Conservation (phyloP, 208 protist species). For the Acanthamoeba polyphaga region DNA sequence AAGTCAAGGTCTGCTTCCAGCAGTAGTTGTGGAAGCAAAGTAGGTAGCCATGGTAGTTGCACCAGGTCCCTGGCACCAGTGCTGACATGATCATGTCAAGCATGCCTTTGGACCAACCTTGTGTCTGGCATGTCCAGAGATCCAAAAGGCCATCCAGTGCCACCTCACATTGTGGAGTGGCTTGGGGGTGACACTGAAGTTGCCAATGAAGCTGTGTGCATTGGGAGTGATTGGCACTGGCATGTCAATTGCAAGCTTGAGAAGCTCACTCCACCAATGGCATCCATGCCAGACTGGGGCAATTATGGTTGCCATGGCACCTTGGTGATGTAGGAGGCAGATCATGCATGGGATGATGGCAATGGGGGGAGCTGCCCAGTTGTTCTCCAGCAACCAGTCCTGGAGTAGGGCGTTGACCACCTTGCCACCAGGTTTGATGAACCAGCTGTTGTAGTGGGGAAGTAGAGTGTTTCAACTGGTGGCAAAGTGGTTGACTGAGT, state of each 20-base stretch:
- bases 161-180: background rate
- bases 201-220: background rate
- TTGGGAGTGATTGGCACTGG: background rate
- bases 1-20: too few relatives aligned
- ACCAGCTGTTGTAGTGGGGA: background rate
- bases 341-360: background rate
- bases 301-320: background rate
- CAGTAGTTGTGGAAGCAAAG: too few relatives aligned
- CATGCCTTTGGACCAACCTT: background rate
- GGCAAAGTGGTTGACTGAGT: background rate
- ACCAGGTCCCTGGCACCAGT: too few relatives aligned
- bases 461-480: background rate
- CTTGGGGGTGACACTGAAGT: background rate
- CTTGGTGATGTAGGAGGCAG: background rate
- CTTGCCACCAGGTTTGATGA: background rate
- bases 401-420: background rate
- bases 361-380: conserved; percentile 23
- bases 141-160: background rate
- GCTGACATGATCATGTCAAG: too few relatives aligned
- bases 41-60: too few relatives aligned
- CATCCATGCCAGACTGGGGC: background rate
- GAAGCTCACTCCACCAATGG: background rate
- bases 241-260: background rate
- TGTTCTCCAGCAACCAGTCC: background rate
- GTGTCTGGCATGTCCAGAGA: background rate